These are phyloP conservation scores for Lanmaoa rubissima DNA, from an alignment of 768 basidiomycete genomes.

Conservation along the genomic window DNA sequence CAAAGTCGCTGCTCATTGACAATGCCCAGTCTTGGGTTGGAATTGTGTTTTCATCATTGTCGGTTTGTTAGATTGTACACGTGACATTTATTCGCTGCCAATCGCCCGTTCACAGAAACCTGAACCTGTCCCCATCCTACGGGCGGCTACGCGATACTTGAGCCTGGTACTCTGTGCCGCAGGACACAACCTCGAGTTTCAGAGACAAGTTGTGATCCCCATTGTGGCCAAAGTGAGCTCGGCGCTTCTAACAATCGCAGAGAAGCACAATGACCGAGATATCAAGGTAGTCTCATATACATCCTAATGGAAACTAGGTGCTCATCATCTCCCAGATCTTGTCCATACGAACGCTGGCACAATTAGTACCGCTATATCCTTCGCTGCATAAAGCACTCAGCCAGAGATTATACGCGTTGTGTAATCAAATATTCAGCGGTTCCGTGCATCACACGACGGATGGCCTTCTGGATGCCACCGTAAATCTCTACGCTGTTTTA, in stretches of 20 bases:
- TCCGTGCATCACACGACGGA: constrained; percentile 44
- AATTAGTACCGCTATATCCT: constrained; percentile 65
- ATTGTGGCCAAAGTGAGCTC: constrained; percentile 69
- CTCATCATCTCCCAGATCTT: constrained; percentile 38
- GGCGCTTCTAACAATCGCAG: constrained; percentile 54
- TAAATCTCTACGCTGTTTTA: constrained; percentile 58
- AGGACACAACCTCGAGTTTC: constrained; percentile 69
- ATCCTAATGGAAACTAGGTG: background rate
- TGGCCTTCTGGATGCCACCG: constrained; percentile 43
- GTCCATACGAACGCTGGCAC: constrained; percentile 47
- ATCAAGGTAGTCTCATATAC: constrained; percentile 45
- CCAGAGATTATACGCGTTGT: constrained; percentile 48
- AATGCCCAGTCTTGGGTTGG: constrained; percentile 72
- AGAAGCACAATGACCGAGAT: constrained; percentile 49
- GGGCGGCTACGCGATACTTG: constrained; percentile 64
- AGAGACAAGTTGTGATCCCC: constrained; percentile 72
- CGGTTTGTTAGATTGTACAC: constrained; percentile 50
- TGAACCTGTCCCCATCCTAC: constrained; percentile 58
- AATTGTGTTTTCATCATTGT: constrained; percentile 60
- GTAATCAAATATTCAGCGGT: constrained; percentile 57
- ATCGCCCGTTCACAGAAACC: constrained; percentile 51
- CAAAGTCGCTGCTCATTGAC: constrained; percentile 62
- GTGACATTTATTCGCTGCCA: constrained; percentile 11
- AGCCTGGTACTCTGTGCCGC: constrained; percentile 59
- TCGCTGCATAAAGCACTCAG: constrained; percentile 59